These are phyloP conservation scores for Hysterangium stoloniferum DNA, from an alignment of 768 basidiomycete species.

Conservation along the genomic window DNA sequence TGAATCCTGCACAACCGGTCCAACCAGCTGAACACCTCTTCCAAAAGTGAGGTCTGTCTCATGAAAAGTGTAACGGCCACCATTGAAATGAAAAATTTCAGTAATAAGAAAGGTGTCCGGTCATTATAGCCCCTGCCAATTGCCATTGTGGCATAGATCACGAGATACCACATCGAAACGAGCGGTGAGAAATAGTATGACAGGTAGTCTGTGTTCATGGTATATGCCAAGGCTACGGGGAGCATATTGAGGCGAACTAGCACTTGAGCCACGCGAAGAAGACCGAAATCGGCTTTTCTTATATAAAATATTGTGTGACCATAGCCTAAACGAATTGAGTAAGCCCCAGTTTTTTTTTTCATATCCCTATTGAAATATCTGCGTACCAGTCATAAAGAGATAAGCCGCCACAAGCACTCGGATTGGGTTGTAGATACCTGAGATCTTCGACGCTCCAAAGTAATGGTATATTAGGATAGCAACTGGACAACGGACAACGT, in stretches of 20 bases:
- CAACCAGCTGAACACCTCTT: constrained; percentile 55
- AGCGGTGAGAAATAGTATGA: constrained; percentile 88
- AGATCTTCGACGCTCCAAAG: constrained; percentile 79
- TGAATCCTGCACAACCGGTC: constrained; percentile 60
- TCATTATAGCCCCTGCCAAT: constrained; percentile 70
- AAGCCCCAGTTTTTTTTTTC: neutral
- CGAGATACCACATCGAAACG: constrained; percentile 84
- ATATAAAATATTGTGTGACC: constrained; percentile 84
- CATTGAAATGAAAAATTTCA: constrained; percentile 65
- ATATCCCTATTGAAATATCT: neutral
- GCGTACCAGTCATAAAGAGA: constrained; percentile 26
- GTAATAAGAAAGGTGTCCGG: constrained; percentile 52
- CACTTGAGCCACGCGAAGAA: constrained; percentile 68
- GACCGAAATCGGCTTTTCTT: constrained; percentile 82
- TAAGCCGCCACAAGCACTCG: constrained; percentile 84
- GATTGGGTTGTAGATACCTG: constrained; percentile 90
- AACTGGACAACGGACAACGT: constrained; percentile 35
- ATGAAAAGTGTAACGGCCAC: constrained; percentile 58
- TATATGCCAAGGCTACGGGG: constrained; percentile 75
- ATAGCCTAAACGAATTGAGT: constrained; percentile 45
- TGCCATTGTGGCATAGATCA: constrained; percentile 76
- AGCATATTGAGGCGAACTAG: constrained; percentile 79
- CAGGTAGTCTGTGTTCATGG: constrained; percentile 88
- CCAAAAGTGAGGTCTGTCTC: constrained; percentile 52
- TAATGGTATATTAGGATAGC: constrained; percentile 92